phyloP scores from a whole-genome alignment of 1,284 basidiomycete species.

The Leccinum subrobustum region DNA sequence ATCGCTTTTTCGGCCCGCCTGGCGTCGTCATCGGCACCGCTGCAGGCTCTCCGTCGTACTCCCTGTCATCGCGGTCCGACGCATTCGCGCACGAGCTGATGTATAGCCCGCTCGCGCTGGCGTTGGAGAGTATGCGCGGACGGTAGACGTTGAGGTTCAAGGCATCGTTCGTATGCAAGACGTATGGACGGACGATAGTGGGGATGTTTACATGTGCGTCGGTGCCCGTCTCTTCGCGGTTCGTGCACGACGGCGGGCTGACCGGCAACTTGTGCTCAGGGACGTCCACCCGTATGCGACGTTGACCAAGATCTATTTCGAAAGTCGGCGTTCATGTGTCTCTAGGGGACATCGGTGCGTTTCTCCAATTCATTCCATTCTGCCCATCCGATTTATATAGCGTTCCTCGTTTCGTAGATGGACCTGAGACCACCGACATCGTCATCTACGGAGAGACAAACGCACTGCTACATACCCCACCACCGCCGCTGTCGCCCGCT shows the following conservation, averaged over 20 bases:
- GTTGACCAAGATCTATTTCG: slow-evolving; percentile 34
- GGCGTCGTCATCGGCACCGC: slow-evolving; percentile 4
- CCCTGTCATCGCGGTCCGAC: slow-evolving; percentile 23
- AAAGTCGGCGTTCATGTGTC: slow-evolving; percentile 49
- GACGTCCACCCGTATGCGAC: slow-evolving; percentile 60
- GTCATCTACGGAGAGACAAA: slow-evolving; percentile 34
- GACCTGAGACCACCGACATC: too few relatives aligned
- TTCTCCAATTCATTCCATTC: slow-evolving; percentile 26
- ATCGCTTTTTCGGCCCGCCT: slow-evolving; percentile 57
- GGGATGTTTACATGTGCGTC: slow-evolving; percentile 40
- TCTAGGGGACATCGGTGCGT: too few relatives aligned
- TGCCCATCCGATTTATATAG: slow-evolving; percentile 25
- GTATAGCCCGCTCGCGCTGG: slow-evolving; percentile 66
- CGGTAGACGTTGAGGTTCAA: slow-evolving; percentile 44
- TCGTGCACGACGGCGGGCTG: neutral
- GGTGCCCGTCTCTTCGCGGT: slow-evolving; percentile 40
- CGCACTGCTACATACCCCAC: slow-evolving; percentile 19
- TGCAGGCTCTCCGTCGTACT: slow-evolving; percentile 36
- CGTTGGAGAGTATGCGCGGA: slow-evolving; percentile 64
- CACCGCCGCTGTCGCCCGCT: neutral
- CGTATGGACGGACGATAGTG: slow-evolving; percentile 58
- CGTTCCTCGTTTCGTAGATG: too few relatives aligned
- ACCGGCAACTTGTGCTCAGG: slow-evolving; percentile 36
- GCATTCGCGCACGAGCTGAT: slow-evolving; percentile 44
- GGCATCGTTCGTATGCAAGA: slow-evolving; percentile 50